Evolutionary conservation across 495 filamentous ascomycete species (phyloP).

Genomic region (Penicillium canariense): DNA sequence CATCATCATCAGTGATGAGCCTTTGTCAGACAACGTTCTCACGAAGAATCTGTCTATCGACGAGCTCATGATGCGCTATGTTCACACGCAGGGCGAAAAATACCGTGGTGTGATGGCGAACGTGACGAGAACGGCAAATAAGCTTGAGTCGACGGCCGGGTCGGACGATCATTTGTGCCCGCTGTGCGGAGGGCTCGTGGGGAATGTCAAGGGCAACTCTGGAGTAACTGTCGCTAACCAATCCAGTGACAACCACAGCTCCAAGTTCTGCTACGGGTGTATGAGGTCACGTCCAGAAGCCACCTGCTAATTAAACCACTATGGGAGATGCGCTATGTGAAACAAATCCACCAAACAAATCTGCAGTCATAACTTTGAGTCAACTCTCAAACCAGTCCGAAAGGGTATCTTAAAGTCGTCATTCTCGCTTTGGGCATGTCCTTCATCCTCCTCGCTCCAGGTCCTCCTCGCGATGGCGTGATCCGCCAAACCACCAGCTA

Average conservation of each 20-base stretch:
- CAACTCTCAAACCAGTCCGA: neutral
- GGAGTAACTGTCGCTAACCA: slow-evolving; percentile 26
- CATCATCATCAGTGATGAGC: slow-evolving; percentile 45
- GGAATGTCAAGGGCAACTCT: slow-evolving; percentile 30
- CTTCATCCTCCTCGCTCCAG: slow-evolving; percentile 30
- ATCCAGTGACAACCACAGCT: slow-evolving; percentile 15
- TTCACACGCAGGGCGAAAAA: slow-evolving; percentile 78
- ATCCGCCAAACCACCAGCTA: slow-evolving; percentile 36
- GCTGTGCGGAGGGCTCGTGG: slow-evolving; percentile 45
- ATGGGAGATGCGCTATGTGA: slow-evolving; percentile 7
- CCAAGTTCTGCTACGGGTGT: slow-evolving; percentile 58
- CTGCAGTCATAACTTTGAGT: neutral
- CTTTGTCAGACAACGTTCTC: slow-evolving; percentile 47
- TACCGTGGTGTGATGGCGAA: slow-evolving; percentile 94
- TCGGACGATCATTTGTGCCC: slow-evolving; percentile 26
- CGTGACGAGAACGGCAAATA: slow-evolving; percentile 82
- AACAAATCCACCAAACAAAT: slow-evolving; percentile 4
- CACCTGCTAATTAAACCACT: slow-evolving; percentile 48
- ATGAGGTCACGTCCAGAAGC: slow-evolving; percentile 45
- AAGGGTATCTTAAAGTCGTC: slow-evolving; percentile 16
- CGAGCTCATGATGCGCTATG: slow-evolving; percentile 83
- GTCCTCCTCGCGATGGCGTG: slow-evolving; percentile 27
- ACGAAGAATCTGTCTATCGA: slow-evolving; percentile 77
- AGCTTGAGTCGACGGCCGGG: slow-evolving; percentile 49
- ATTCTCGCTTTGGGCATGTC: slow-evolving; percentile 4